These are phyloP conservation scores for Eudorina sp. DNA, from an alignment of 139 green algal genomes.

Conservation along the genomic window DNA sequence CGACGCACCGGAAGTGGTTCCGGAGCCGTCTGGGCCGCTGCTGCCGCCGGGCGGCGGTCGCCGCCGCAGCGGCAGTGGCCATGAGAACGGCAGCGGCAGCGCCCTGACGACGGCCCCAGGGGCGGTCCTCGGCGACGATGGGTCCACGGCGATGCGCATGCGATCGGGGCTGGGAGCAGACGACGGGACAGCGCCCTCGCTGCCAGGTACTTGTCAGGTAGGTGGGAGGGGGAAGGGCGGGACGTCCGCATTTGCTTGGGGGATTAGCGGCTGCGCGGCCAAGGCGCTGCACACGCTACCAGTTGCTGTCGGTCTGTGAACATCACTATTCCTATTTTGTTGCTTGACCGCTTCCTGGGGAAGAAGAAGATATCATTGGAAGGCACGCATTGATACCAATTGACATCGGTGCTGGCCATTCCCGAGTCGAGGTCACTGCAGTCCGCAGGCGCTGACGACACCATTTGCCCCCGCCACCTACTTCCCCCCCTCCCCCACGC, in stretches of 20 bases:
- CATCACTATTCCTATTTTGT: too few relatives aligned
- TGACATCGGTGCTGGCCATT: too few relatives aligned
- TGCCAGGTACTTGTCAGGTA: not conserved
- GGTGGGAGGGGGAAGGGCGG: not conserved
- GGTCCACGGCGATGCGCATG: not conserved
- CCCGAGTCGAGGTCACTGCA: too few relatives aligned
- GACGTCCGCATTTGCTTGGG: too few relatives aligned
- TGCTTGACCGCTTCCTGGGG: too few relatives aligned
- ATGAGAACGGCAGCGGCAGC: not conserved
- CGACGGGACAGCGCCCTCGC: not conserved
- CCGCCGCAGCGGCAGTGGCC: not conserved
- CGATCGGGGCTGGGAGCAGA: not conserved
- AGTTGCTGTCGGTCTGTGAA: too few relatives aligned
- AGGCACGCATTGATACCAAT: too few relatives aligned
- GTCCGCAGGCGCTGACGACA: too few relatives aligned
- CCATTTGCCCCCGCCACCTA: not conserved
- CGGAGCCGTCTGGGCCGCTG: not conserved
- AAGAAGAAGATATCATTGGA: too few relatives aligned
- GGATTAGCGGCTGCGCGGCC: too few relatives aligned
- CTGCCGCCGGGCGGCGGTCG: not conserved
- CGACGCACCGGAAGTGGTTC: slow-evolving; percentile 13
- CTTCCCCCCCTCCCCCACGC: not conserved
- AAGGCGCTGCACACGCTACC: too few relatives aligned
- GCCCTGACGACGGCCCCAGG: not conserved
- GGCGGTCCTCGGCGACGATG: not conserved